Base-by-base conservation (phyloP, 75 land plant species). In the Cupressus sempervirens region DNA sequence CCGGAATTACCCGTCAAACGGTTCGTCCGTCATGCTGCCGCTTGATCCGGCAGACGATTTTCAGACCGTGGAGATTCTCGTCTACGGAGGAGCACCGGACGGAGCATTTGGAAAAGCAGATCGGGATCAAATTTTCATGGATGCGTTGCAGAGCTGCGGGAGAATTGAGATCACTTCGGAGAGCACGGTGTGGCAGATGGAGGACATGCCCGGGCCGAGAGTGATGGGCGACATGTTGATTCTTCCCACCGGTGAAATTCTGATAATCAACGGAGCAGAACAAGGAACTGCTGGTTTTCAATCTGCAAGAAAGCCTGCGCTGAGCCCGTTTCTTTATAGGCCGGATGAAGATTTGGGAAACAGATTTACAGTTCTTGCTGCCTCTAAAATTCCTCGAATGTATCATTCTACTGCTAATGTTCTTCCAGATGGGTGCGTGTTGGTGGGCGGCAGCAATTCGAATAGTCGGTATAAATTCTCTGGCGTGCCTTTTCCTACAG, bases 191-290 rank as follows among this genome's bases (percentile, higher is more conserved):
- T 95, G 97, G 97, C 9, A 32, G 1, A 88, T 94, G 92, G 92
- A 91, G 84, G 86, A 82, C 32, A 95, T 94, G 97, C 96, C 97
- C 10, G 72, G 52, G 38, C 72, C 89, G 46, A 73, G 97, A 46
- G 93, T 92, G 81, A 95, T 95, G 97, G 91, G 94, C 11, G 97
- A 95, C 88, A n/a, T n/a, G n/a, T n/a, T n/a, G n/a, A n/a, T n/a
- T n/a, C n/a, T n/a, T n/a, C n/a, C n/a, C n/a, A n/a, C 94, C 94
- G 95, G 93, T 32, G 84, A 89, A 36, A 95, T 94, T 36, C 86
- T 95, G 83, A 88, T 95, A 48, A 91, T 95, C 85, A 95, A 95
- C 75, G 96, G 97, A 11, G 95, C 90, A 0, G 40, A 62, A 2
- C 9, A 54, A 8, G 95, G 97, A 3, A 85, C 90, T 0, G 94